Evolutionary conservation across 306 rosid species (phyloP), one percentile per base, ranked within the genome.

Genomic region (Pyrus bretschneideri): DNA sequence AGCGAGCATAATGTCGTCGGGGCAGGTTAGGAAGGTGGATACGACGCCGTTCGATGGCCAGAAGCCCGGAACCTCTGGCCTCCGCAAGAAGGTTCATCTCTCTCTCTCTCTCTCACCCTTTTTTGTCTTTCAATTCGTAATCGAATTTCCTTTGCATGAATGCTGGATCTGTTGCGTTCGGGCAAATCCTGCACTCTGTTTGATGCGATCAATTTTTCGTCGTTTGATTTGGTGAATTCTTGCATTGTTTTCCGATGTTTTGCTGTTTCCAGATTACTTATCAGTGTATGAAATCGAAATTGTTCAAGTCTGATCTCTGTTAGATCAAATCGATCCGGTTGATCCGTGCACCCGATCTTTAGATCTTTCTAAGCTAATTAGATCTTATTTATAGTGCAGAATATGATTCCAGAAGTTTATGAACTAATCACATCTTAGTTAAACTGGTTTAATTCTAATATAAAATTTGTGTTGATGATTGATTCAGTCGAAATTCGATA

Each of bases 31-130:
- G 27, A 88, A 80, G 73, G 78, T 85, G 25, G 72, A 82, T 29
- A 88, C 97, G 10, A 67, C 84, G 81, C 99, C 98, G 19, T 77
- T 92, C 86, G 96, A 92, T 44, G 99, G 96, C 91, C 99, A 96
- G 81, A 96, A 96, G 93, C 99, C 99, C 63, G 99, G 99, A 55
- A 96, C 99, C 78, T 96, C 99, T 65, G 99, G 99, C 73, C 99
- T 96, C 80, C 99, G 99, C 78, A 96, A 96, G 96, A 96, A 96
- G 98, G 99, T 90, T 75, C 33, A 12, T 13, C 59, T 63, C 15
- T 0, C 33, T 0, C 61, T 1, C 44, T 19, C 27, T 5, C 5
- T 21, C 5, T n/a, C 2, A 6, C 42, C 9, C 7, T 38, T 1
- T 57, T 22, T 7, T 0, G 1, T 42, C 7, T 54, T 71, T 70